Evolutionary conservation across 495 filamentous ascomycete genomes (phyloP), one percentile per base, ranked within the genome.

Genomic region (Thermothielavioides terrestris): DNA sequence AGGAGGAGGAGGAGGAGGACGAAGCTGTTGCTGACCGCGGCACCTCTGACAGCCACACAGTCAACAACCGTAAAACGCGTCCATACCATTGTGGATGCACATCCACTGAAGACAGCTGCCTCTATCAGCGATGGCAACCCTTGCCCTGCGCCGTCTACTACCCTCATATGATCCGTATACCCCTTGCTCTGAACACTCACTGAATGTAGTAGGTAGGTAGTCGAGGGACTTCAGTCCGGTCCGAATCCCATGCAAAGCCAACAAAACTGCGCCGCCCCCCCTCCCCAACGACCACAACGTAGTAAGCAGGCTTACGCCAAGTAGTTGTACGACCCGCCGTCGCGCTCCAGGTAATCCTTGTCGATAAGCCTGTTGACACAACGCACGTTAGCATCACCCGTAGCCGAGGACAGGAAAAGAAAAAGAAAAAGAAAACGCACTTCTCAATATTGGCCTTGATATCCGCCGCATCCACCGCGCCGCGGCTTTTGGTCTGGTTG

Each of bases 401-500:
- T 36, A 30, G 1, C 23, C 37, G n/a, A n/a, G n/a, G n/a, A n/a
- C n/a, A n/a, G n/a, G n/a, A 50, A 7, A 45, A 54, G 31, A 8
- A 37, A 23, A 34, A 42, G 5, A 26, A 22, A 28, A 12, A 22
- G 32, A 32, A 46, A 30, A 75, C 84, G 54, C 66, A 94, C 85
- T 85, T 91, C 59, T 97, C 92, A 64, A 98, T 95, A 63, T 96
- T 92, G 70, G 80, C 78, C 78, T 98, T 98, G 49, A 98, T 96
- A 54, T 92, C 89, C 11, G 67, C 71, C 44, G 87, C 76, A 59
- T 94, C 89, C 46, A 99, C 71, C 17, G 82, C 84, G 2, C 92
- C 92, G 34, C 94, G 76, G 35, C 71, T 83, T 70, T 80, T 88
- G 14, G 92, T 97, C 57, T 88, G 87, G 52, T 82, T 84, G 60